Evolutionary conservation across 441 rosid species (phyloP).

Genomic region (Euphorbia celastroides): DNA sequence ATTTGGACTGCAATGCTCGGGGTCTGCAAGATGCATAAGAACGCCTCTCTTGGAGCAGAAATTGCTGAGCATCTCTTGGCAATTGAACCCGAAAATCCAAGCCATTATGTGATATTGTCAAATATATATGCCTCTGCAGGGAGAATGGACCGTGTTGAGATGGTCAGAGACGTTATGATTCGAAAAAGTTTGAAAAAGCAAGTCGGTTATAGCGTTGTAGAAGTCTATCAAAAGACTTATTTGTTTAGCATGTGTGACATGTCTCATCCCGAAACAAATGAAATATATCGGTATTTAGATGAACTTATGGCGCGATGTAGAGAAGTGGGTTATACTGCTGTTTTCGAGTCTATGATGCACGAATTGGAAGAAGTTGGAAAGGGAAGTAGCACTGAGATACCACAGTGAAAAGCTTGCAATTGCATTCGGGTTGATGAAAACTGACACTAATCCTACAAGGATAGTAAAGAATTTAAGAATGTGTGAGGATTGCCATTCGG

Average conservation of each 20-base stretch:
- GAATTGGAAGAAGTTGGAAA: slow-evolving; percentile 87
- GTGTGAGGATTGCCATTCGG: slow-evolving; percentile 82
- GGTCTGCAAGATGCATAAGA: slow-evolving; percentile 91
- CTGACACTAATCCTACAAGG: slow-evolving; percentile 34
- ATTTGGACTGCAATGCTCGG: slow-evolving; percentile 94
- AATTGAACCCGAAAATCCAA: slow-evolving; percentile 73
- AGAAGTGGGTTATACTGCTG: slow-evolving; percentile 62
- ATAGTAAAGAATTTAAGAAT: slow-evolving; percentile 74
- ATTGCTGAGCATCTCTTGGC: slow-evolving; percentile 69
- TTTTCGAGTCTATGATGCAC: slow-evolving; percentile 63
- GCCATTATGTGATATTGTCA: slow-evolving; percentile 80
- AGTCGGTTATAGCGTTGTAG: slow-evolving; percentile 70
- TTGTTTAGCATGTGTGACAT: slow-evolving; percentile 79
- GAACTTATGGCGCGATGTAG: slow-evolving; percentile 60
- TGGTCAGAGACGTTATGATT: slow-evolving; percentile 61
- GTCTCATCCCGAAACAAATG: slow-evolving; percentile 51
- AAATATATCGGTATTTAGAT: slow-evolving; percentile 56
- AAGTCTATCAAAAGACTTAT: slow-evolving; percentile 51
- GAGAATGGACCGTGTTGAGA: slow-evolving; percentile 58
- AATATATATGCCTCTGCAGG: slow-evolving; percentile 81
- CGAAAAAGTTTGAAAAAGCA: slow-evolving; percentile 54
- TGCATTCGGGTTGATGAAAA: slow-evolving; percentile 67
- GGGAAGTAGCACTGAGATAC: slow-evolving; percentile 63
- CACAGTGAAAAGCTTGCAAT: slow-evolving; percentile 92
- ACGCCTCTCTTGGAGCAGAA: slow-evolving; percentile 60